phyloP scores from a whole-genome alignment of 1,284 basidiomycete genomes.

The Ceratobasidium sp. region DNA sequence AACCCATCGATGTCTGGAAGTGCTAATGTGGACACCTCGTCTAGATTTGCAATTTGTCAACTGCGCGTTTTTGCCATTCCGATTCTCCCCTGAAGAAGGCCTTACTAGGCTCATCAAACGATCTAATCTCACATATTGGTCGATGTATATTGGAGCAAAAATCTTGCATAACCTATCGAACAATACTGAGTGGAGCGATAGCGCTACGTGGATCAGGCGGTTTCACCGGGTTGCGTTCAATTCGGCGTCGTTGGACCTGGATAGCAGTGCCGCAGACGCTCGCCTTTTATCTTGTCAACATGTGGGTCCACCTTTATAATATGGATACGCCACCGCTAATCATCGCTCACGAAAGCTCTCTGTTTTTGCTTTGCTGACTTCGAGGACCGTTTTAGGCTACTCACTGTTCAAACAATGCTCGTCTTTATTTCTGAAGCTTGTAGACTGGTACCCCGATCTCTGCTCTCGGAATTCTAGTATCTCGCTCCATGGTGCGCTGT shows the following conservation, averaged over 20 bases:
- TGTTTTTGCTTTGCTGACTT: not conserved
- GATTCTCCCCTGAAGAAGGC: not conserved
- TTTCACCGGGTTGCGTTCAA: not conserved
- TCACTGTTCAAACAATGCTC: not conserved
- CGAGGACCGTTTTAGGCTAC: not conserved
- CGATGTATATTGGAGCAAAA: constrained; percentile 24
- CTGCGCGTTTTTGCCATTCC: not conserved
- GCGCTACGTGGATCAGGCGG: not conserved
- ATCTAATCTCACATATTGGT: constrained; percentile 25
- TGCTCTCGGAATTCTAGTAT: not conserved
- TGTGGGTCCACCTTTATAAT: not conserved
- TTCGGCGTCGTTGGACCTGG: not conserved
- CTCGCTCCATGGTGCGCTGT: not conserved
- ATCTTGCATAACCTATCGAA: not conserved
- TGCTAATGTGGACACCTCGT: not conserved
- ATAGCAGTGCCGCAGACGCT: not conserved
- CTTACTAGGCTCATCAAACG: not conserved
- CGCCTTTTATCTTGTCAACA: constrained; percentile 1
- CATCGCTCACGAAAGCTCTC: not conserved
- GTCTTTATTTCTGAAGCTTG: not conserved
- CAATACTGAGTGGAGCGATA: not conserved
- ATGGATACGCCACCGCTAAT: not conserved
- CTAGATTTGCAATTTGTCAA: not conserved
- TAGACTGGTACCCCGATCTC: not conserved
- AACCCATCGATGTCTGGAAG: no score